Conservation (phyloP, 192 early-diverging fungal genomes). For the Podila verticillata region DNA sequence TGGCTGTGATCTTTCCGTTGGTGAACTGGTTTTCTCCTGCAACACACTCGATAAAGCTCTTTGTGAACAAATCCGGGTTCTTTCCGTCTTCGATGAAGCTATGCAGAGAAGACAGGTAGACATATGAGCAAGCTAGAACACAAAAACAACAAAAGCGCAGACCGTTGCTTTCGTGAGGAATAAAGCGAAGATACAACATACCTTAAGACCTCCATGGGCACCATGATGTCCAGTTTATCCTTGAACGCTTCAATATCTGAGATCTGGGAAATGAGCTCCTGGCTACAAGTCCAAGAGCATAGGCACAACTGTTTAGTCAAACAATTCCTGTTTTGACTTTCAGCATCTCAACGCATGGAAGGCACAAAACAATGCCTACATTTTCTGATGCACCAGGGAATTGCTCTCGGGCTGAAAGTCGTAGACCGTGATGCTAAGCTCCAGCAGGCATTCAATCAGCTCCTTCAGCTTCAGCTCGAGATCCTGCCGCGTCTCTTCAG, state of each 20-base stretch:
- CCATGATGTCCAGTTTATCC: constrained; percentile 55
- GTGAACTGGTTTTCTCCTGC: constrained; percentile 66
- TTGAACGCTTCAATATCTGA: constrained; percentile 48
- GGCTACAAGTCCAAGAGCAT: constrained; percentile 11
- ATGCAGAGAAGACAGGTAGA: background rate
- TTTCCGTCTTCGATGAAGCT: constrained; percentile 62
- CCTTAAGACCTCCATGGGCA: constrained; percentile 65
- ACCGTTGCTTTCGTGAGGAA: too few relatives aligned
- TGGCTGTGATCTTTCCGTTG: constrained; percentile 61
- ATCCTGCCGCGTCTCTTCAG: constrained; percentile 41
- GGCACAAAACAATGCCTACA: constrained; percentile 48
- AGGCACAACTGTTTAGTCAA: background rate
- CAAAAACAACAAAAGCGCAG: background rate
- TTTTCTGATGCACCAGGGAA: constrained; percentile 59
- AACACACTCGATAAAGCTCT: constrained; percentile 59
- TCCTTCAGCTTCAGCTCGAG: constrained; percentile 60
- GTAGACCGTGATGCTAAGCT: constrained; percentile 64
- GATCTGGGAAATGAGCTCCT: constrained; percentile 43
- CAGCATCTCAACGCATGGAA: background rate
- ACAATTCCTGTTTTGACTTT: background rate
- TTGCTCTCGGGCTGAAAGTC: constrained; percentile 62
- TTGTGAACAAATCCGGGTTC: constrained; percentile 65
- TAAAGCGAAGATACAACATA: background rate
- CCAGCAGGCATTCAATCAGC: constrained; percentile 56
- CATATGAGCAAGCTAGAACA: background rate